Conservation (phyloP, 257 asterid species). For the Solanum raphanifolium region DNA sequence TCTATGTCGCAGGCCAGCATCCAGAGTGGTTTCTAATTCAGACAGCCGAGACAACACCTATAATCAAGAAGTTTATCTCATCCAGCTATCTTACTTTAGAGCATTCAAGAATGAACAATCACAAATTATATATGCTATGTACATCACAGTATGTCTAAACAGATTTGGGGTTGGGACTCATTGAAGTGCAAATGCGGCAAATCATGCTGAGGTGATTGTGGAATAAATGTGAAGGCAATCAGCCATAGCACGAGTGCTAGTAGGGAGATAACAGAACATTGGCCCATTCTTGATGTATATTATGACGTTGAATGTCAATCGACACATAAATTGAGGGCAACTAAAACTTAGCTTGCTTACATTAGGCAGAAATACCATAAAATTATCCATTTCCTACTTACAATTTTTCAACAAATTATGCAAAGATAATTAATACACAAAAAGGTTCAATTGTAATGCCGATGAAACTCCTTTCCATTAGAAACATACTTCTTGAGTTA, state of each 20-base stretch:
- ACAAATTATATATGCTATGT: background rate
- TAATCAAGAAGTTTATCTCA: constrained; percentile 11
- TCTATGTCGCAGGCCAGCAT: constrained; percentile 83
- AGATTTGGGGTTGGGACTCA: background rate
- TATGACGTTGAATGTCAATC: background rate
- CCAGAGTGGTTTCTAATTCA: constrained; percentile 84
- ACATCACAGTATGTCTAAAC: background rate
- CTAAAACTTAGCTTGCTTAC: background rate
- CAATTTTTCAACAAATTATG: background rate
- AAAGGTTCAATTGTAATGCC: background rate
- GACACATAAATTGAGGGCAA: background rate
- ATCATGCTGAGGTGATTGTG: background rate
- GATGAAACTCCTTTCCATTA: background rate
- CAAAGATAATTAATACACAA: background rate
- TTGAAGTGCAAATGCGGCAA: background rate
- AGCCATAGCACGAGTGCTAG: background rate
- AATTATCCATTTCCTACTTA: background rate
- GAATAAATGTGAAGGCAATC: background rate
- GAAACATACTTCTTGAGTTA: constrained; percentile 66
- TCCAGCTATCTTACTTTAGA: background rate
- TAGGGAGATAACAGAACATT: background rate
- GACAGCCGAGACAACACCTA: constrained; percentile 84
- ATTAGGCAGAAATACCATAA: background rate
- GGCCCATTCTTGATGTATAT: background rate
- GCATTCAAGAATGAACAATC: background rate